Base-by-base conservation (phyloP, 176 grass and related monocot species). In the Bothriochloa decipiens region DNA sequence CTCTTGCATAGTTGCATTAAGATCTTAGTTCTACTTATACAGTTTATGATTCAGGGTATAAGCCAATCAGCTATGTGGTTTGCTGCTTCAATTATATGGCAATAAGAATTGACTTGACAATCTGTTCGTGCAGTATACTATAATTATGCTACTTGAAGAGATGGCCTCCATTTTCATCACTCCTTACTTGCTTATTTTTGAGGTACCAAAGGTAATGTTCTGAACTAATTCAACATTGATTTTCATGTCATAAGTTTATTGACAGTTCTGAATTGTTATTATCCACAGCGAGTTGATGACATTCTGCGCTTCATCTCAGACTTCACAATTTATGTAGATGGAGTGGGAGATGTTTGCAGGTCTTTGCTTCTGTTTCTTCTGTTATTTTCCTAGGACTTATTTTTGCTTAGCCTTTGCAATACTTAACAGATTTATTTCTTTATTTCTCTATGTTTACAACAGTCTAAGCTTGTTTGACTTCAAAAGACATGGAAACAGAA, bases 341-440 rank as follows among this genome's bases (percentile, higher is more conserved):
- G 97, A 69, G 97, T 99, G 86, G 97, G 97, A 62, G 90, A 99
- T 67, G 91, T 99, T 74, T 99, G 97, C 86, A 99, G 97, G 97
- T 99, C 32, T 79, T 74, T 75, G 52, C 75, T 89, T 43, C 76
- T 22, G 22, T 83, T 76, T 92, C 65, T 83, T 86, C 29, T 49
- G 26, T 60, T 68, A 75, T 23, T 53, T 92, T 28, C 6, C 39
- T 60, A 47, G 9, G 15, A 10, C 41, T 42, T 65, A 22, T 80
- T 85, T 69, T 87, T 66, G 1, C 18, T 72, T 28, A 25, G 4
- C 14, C 50, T 60, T 37, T 23, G 20, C 50, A 78, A 27, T 10
- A 46, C 40, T 35, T 90, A 41, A 81, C 68, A 74, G 43, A 10
- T 43, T 89, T 82, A 64, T 65, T 79, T 88, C 16, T 43, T 89